Evolutionary conservation across 768 basidiomycete species (phyloP).

Genomic region (Mycena belliarum): DNA sequence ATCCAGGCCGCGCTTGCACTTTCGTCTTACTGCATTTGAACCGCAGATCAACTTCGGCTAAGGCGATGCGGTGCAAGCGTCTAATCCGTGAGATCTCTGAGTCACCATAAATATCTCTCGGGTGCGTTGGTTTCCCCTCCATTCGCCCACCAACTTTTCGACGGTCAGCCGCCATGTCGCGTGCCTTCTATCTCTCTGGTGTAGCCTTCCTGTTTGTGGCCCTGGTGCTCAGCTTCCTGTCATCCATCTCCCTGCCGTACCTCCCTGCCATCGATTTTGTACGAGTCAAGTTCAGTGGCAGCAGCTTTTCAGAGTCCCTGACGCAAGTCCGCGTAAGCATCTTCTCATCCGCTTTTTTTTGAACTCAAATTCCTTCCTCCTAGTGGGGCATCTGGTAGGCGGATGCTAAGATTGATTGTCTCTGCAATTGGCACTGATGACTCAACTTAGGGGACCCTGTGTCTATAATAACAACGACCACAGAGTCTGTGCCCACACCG

Average conservation of each 20-base stretch:
- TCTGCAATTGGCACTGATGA: background rate
- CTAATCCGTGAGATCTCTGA: conserved; percentile 1
- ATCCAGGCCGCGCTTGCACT: too few relatives aligned
- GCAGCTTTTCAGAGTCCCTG: background rate
- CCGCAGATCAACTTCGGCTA: background rate
- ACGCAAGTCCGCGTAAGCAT: conserved; percentile 12
- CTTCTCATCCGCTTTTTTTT: background rate
- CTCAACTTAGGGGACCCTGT: conserved; percentile 17
- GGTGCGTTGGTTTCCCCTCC: background rate
- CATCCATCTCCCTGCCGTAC: conserved; percentile 23
- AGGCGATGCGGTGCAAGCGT: background rate
- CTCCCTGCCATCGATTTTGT: conserved; percentile 20
- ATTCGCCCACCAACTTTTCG: background rate
- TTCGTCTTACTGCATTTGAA: too few relatives aligned
- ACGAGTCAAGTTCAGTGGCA: conserved; percentile 2
- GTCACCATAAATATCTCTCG: background rate
- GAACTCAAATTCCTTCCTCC: background rate
- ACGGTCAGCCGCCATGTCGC: conserved; percentile 9
- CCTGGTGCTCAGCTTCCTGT: conserved; percentile 19
- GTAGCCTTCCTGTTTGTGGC: conserved; percentile 18
- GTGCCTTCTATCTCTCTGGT: conserved; percentile 13
- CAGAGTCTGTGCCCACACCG: conserved; percentile 2
- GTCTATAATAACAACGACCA: conserved; percentile 1
- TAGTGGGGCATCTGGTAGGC: conserved; percentile 20
- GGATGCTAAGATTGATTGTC: too few relatives aligned